Evolutionary conservation across 1,284 basidiomycete genomes (phyloP).

Genomic region (Schizophyllum amplum): DNA sequence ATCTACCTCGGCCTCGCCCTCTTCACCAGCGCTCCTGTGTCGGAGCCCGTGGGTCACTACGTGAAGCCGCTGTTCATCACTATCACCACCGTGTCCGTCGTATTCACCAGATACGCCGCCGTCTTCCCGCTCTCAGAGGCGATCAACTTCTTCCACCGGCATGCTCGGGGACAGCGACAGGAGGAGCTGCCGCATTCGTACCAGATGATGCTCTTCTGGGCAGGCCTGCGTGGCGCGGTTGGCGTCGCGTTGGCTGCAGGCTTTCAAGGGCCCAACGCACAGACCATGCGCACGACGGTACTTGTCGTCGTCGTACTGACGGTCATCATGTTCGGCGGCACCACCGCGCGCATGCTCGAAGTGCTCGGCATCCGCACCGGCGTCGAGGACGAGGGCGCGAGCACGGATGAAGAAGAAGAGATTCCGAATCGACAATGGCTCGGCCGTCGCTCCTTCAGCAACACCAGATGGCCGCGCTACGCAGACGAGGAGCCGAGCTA

Average conservation of each 20-base stretch:
- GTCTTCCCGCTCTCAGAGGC: constrained; percentile 95
- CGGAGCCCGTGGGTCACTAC: constrained; percentile 70
- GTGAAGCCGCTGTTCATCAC: constrained; percentile 96
- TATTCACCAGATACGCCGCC: constrained; percentile 91
- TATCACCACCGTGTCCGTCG: constrained; percentile 83
- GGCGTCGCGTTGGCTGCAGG: constrained; percentile 96
- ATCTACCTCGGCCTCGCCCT: constrained; percentile 96
- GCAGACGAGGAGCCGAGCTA: constrained; percentile 39
- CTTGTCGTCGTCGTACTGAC: constrained; percentile 95
- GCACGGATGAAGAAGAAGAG: constrained; percentile 76
- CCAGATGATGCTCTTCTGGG: constrained; percentile 99
- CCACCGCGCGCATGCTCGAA: constrained; percentile 94
- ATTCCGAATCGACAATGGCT: constrained; percentile 18
- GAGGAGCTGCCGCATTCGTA: constrained; percentile 94
- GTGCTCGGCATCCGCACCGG: constrained; percentile 95
- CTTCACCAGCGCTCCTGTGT: constrained; percentile 76
- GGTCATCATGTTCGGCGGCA: constrained; percentile 93
- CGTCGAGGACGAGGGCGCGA: constrained; percentile 86
- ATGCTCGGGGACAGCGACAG: constrained; percentile 74
- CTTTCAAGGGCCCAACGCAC: constrained; percentile 87
- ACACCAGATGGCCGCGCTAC: constrained; percentile 33
- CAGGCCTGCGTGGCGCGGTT: constrained; percentile 91
- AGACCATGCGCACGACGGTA: constrained; percentile 89
- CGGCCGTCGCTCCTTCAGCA: constrained; percentile 12
- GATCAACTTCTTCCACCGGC: constrained; percentile 87